Evolutionary conservation across 768 basidiomycete species (phyloP).

Genomic region (Amanita inopinata): DNA sequence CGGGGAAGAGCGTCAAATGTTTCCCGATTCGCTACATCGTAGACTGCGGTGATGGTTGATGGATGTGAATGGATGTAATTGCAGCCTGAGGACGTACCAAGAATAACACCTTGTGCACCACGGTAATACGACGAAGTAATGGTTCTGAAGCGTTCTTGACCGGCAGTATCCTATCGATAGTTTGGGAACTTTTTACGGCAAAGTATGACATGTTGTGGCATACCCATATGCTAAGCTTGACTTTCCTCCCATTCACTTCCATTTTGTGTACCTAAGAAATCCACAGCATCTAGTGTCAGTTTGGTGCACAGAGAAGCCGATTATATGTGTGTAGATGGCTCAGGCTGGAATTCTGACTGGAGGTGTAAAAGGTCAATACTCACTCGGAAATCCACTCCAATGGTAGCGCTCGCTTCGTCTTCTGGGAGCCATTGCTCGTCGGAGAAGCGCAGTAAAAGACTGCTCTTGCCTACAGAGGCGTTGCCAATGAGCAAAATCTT

Average conservation of each 20-base stretch:
- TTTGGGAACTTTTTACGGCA: not conserved
- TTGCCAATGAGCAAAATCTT: slow-evolving; percentile 83
- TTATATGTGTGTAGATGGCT: not conserved
- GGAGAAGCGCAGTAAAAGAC: slow-evolving; percentile 86
- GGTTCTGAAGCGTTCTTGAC: slow-evolving; percentile 94
- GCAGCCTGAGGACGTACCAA: slow-evolving; percentile 33
- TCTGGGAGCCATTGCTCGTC: slow-evolving; percentile 93
- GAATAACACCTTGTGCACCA: slow-evolving; percentile 75
- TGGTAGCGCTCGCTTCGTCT: slow-evolving; percentile 81
- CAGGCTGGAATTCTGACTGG: not conserved
- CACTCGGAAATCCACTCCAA: slow-evolving; percentile 80
- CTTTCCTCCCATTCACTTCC: slow-evolving; percentile 72
- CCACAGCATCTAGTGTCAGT: not conserved
- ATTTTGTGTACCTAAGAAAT: slow-evolving; percentile 70
- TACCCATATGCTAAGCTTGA: slow-evolving; percentile 97
- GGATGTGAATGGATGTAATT: not conserved
- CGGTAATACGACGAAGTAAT: slow-evolving; percentile 95
- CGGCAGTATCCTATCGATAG: slow-evolving; percentile 81
- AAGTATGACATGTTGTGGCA: slow-evolving; percentile 18
- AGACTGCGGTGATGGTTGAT: slow-evolving; percentile 42
- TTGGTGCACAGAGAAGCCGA: not conserved
- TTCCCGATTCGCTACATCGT: slow-evolving; percentile 88
- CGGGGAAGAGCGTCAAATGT: slow-evolving; percentile 90
- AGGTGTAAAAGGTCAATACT: slow-evolving; percentile 18
- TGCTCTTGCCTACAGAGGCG: slow-evolving; percentile 89